A percentile compares a stretch with the other conserved stretches of the same genome.
Conservation (phyloP, 805 yeast genomes). For the Metschnikowia aberdeeniae region DNA sequence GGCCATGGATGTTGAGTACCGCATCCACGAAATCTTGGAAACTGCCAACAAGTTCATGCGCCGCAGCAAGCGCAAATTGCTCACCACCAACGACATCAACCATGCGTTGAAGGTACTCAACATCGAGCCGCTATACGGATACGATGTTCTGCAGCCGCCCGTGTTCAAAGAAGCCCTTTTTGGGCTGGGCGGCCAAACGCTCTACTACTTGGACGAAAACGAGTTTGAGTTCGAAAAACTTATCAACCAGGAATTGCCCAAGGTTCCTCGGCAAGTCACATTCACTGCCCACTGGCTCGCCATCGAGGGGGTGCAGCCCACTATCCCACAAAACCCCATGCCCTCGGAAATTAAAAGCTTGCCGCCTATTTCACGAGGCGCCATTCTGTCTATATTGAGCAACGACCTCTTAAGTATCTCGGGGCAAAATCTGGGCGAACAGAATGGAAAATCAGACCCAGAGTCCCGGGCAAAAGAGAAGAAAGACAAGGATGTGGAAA, state of each 20-base stretch:
- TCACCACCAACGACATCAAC: conserved; percentile 77
- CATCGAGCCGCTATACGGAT: conserved; percentile 91
- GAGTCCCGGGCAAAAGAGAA: conserved; percentile 17
- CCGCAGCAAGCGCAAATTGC: conserved; percentile 79
- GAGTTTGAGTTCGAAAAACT: conserved; percentile 92
- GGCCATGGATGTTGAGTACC: conserved; percentile 99
- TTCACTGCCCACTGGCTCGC: conserved; percentile 98
- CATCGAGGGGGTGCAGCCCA: conserved; percentile 97
- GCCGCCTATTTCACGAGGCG: conserved; percentile 79
- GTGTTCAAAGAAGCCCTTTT: conserved; percentile 83
- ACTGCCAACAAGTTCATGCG: conserved; percentile 96
- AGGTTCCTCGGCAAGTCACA: conserved; percentile 87
- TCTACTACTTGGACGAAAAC: conserved; percentile 87
- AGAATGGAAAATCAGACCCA: conserved; percentile 26
- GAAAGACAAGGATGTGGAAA: conserved; percentile 48
- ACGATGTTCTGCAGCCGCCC: conserved; percentile 66
- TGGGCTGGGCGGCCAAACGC: conserved; percentile 83
- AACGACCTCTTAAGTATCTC: conserved; percentile 33
- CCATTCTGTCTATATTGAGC: conserved; percentile 50
- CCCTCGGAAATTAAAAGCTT: conserved; percentile 71
- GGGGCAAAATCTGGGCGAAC: conserved; percentile 3
- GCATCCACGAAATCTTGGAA: conserved; percentile 91
- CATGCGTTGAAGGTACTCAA: conserved; percentile 80
- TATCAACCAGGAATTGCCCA: conserved; percentile 90
- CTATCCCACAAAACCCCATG: conserved; percentile 93